Percentiles rank a stretch among this genome's conserved stretches.
These are phyloP conservation scores for Asterella californica DNA, from an alignment of 225 moss, liverwort and hornwort species.

Conservation along the genomic window DNA sequence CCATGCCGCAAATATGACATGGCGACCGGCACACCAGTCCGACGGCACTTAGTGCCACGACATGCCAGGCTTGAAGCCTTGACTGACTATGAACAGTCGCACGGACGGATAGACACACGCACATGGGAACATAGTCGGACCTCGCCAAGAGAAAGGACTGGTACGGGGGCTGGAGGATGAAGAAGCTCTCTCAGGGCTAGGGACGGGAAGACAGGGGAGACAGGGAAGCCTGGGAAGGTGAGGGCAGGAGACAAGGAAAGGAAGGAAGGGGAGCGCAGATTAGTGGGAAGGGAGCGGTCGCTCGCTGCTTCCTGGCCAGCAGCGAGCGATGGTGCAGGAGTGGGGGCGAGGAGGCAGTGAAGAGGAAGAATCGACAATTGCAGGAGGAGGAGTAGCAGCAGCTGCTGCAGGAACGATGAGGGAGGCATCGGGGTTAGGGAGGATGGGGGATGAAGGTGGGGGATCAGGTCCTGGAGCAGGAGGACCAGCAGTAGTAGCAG, in stretches of 20 bases:
- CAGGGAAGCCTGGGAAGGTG: background rate
- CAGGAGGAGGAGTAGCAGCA: background rate
- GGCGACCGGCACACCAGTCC: background rate
- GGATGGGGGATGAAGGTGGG: constrained; percentile 23
- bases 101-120: background rate
- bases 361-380: constrained; percentile 4
- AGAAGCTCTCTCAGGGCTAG: background rate
- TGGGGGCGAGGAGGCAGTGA: background rate
- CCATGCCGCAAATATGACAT: constrained; percentile 1
- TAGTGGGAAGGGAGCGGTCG: background rate
- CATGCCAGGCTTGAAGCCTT: background rate
- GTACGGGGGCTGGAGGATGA: background rate
- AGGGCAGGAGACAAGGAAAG: background rate
- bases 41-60: too few relatives aligned
- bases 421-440: constrained; percentile 1
- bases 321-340: constrained; percentile 24
- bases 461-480: constrained; percentile 25
- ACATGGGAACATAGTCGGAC: background rate
- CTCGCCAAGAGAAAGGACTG: background rate
- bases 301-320: constrained; percentile 16
- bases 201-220: background rate
- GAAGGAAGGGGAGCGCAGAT: background rate
- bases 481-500: constrained; percentile 14
- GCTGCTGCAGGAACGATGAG: background rate
- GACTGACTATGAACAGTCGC: background rate